A percentile compares a stretch with the other conserved stretches of the same genome.
These are phyloP conservation scores for Sclerotinia spermophila DNA, from an alignment of 2,329 filamentous ascomycete genomes.

Conservation along the genomic window DNA sequence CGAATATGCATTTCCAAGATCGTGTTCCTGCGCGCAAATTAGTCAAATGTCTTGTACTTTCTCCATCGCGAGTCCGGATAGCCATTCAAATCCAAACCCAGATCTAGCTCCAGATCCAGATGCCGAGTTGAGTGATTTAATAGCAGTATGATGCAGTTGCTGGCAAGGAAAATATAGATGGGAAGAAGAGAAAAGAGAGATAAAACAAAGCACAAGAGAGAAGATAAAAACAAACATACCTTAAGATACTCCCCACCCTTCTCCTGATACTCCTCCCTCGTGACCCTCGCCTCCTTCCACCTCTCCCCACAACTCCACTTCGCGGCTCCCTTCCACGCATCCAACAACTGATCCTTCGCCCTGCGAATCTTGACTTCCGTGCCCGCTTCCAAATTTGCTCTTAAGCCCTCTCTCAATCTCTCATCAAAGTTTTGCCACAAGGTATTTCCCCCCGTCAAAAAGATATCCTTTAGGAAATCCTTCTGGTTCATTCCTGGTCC, in stretches of 20 bases:
- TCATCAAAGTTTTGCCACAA: constrained; percentile 86
- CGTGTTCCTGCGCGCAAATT: constrained; percentile 52
- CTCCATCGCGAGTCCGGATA: neutral
- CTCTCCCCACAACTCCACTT: constrained; percentile 66
- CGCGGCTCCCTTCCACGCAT: constrained; percentile 93
- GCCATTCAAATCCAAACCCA: neutral
- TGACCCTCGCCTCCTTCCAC: constrained; percentile 65
- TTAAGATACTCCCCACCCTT: constrained; percentile 94
- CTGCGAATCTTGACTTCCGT: constrained; percentile 42
- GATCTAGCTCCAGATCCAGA: neutral
- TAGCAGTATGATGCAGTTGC: neutral
- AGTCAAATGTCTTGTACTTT: neutral
- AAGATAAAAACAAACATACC: constrained; percentile 41
- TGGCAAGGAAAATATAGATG: neutral
- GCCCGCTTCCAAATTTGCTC: constrained; percentile 66
- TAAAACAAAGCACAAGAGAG: neutral
- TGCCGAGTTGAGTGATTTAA: neutral
- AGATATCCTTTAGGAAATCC: constrained; percentile 78
- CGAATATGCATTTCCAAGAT: constrained; percentile 60
- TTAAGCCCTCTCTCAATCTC: constrained; percentile 68
- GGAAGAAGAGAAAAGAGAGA: neutral
- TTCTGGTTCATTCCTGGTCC: constrained; percentile 53
- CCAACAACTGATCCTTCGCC: constrained; percentile 72
- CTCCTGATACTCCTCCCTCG: constrained; percentile 79
- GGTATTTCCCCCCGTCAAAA: constrained; percentile 90